Evolutionary conservation across 2,329 filamentous ascomycete species (phyloP).

Genomic region (Diplodia corticola): DNA sequence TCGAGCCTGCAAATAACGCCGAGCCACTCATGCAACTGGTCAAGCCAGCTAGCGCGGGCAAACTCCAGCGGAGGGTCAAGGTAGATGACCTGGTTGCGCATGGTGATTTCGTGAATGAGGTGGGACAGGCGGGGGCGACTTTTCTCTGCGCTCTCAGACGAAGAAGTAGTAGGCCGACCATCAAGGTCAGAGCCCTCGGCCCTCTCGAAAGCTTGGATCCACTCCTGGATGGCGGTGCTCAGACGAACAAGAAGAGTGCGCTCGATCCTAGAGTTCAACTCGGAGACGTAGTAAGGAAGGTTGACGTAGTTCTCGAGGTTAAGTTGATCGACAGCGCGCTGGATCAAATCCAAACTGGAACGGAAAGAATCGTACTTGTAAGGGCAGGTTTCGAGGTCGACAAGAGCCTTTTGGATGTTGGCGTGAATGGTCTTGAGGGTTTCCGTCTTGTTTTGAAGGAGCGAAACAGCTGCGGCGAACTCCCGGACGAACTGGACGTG

Average conservation of each 20-base stretch:
- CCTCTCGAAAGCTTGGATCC: slow-evolving; percentile 79
- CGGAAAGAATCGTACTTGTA: slow-evolving; percentile 82
- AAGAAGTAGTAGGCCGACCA: slow-evolving; percentile 49
- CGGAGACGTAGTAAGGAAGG: slow-evolving; percentile 82
- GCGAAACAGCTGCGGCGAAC: slow-evolving; percentile 82
- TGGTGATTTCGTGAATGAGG: slow-evolving; percentile 87
- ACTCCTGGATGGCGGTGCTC: slow-evolving; percentile 78
- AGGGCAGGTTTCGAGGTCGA: slow-evolving; percentile 79
- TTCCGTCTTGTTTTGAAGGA: slow-evolving; percentile 83
- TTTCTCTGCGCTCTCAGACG: slow-evolving; percentile 32
- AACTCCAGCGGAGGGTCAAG: slow-evolving; percentile 91
- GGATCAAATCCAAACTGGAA: slow-evolving; percentile 77
- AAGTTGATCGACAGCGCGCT: slow-evolving; percentile 90
- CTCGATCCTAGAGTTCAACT: slow-evolving; percentile 85
- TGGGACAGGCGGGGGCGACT: slow-evolving; percentile 64
- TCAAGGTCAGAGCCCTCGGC: slow-evolving; percentile 48
- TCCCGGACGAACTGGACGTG: slow-evolving; percentile 96
- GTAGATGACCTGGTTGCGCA: slow-evolving; percentile 97
- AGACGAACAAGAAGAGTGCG: slow-evolving; percentile 76
- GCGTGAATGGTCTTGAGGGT: slow-evolving; percentile 76
- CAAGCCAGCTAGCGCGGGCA: slow-evolving; percentile 89
- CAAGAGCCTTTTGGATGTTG: slow-evolving; percentile 77
- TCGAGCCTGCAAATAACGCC: slow-evolving; percentile 88
- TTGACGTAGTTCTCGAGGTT: slow-evolving; percentile 97
- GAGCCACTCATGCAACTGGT: slow-evolving; percentile 90